phyloP scores from a whole-genome alignment of 2,329 filamentous ascomycete genomes.

The Aspergillus fumigatiaffinis region DNA sequence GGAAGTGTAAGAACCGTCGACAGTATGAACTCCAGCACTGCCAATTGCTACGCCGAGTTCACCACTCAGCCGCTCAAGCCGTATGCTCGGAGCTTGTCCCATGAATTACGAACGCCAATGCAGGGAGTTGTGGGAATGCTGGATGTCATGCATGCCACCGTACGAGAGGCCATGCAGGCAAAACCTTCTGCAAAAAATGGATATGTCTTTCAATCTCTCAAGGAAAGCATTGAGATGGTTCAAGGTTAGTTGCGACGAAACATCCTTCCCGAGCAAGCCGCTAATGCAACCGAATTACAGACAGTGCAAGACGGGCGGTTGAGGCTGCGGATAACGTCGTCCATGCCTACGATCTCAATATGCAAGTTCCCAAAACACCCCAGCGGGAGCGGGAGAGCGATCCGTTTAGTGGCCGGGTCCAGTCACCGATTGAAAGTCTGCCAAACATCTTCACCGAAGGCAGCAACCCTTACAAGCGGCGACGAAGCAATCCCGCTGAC shows the following conservation, averaged over 20 bases:
- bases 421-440: conserved; percentile 29
- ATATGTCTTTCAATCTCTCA: conserved; percentile 58
- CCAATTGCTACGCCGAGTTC: conserved; percentile 53
- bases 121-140: conserved; percentile 73
- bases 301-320: conserved; percentile 66
- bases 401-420: conserved; percentile 24
- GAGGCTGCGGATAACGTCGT: conserved; percentile 74
- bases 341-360: conserved; percentile 70
- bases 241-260: conserved; percentile 49
- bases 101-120: conserved; percentile 70
- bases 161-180: conserved; percentile 60
- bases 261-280: neutral
- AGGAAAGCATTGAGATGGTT: conserved; percentile 66
- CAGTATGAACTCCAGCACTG: conserved; percentile 43
- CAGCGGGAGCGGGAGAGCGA: conserved; percentile 40
- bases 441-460: conserved; percentile 42
- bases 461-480: conserved; percentile 44
- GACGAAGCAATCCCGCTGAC: conserved; percentile 39
- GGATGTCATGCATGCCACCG: conserved; percentile 71
- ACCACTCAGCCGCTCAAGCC: conserved; percentile 63
- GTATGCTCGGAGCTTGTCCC: conserved; percentile 68
- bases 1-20: conserved; percentile 18
- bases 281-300: conserved; percentile 34
- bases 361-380: conserved; percentile 66
- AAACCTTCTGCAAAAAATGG: conserved; percentile 50